Conservation (phyloP, 75 land plant species). For the Adiantum capillusveneris region DNA sequence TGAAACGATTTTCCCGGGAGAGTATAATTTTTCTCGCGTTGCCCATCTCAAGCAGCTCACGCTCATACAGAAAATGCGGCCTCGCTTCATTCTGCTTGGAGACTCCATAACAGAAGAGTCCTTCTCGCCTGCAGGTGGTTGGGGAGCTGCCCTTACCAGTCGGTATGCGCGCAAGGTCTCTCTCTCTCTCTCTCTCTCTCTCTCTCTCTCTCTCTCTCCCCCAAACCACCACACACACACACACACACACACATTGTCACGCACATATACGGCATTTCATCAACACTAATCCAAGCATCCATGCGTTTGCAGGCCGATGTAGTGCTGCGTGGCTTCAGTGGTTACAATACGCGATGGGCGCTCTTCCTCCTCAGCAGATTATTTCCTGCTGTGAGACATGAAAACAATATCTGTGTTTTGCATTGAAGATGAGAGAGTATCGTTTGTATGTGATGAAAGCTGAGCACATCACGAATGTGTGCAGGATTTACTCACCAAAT, state of each 20-base stretch:
- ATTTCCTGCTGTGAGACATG: slow-evolving; percentile 12
- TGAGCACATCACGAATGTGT: too few species aligned
- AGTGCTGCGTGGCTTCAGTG: slow-evolving; percentile 68
- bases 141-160: slow-evolving; percentile 70
- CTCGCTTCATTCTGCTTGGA: slow-evolving; percentile 67
- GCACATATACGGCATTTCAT: neutral
- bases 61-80: slow-evolving; percentile 46
- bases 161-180: slow-evolving; percentile 54
- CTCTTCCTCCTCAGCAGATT: slow-evolving; percentile 37
- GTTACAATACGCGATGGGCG: slow-evolving; percentile 79
- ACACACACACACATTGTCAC: neutral
- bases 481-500: too few species aligned
- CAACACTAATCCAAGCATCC: neutral
- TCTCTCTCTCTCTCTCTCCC: too few species aligned
- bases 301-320: slow-evolving; percentile 44
- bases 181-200: neutral
- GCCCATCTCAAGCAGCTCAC: too few species aligned
- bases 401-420: too few species aligned
- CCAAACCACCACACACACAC: too few species aligned
- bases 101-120: slow-evolving; percentile 71
- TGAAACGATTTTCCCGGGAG: too few species aligned
- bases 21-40: too few species aligned
- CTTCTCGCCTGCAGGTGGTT: slow-evolving; percentile 51
- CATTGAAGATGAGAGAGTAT: too few species aligned
- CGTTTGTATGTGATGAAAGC: too few species aligned